Evolutionary conservation across 371 early-diverging fungal genomes (phyloP).

Genomic region (Apophysomyces elegans): DNA sequence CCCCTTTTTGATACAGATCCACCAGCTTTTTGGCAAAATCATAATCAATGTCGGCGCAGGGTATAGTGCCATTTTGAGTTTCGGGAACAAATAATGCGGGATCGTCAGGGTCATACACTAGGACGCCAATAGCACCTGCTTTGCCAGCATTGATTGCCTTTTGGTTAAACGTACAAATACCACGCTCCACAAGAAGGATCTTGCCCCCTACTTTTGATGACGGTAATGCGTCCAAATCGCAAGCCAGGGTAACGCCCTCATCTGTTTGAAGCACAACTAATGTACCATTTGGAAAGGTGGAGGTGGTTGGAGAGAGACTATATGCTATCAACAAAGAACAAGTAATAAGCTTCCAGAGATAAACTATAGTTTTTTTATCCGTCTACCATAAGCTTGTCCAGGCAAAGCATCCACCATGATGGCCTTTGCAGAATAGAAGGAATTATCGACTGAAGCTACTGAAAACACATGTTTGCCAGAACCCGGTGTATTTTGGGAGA

Average conservation of each 20-base stretch:
- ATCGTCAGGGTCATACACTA: constrained; percentile 47
- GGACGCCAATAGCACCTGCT: constrained; percentile 54
- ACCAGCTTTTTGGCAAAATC: constrained; percentile 27
- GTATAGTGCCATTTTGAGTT: constrained; percentile 28
- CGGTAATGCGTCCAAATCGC: not conserved
- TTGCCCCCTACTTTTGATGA: constrained; percentile 27
- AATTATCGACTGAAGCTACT: constrained; percentile 68
- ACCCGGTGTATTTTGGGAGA: constrained; percentile 49
- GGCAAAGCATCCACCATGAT: constrained; percentile 21
- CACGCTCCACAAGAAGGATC: constrained; percentile 55
- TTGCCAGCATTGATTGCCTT: constrained; percentile 42
- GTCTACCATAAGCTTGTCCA: constrained; percentile 24
- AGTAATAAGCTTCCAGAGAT: constrained; percentile 33
- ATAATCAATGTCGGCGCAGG: constrained; percentile 44
- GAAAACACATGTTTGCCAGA: constrained; percentile 51
- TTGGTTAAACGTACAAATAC: constrained; percentile 53
- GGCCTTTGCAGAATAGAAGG: constrained; percentile 22
- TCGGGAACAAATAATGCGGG: constrained; percentile 19
- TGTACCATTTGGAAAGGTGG: constrained; percentile 30
- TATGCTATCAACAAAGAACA: constrained; percentile 51
- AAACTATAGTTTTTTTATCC: constrained; percentile 11
- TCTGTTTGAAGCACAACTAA: constrained; percentile 19
- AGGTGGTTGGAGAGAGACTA: constrained; percentile 28
- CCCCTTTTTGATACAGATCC: not conserved
- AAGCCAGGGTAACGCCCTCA: constrained; percentile 10